Evolutionary conservation across 352 stramenopile genomes (phyloP).

Genomic region (Saprolegnia parasitica): DNA sequence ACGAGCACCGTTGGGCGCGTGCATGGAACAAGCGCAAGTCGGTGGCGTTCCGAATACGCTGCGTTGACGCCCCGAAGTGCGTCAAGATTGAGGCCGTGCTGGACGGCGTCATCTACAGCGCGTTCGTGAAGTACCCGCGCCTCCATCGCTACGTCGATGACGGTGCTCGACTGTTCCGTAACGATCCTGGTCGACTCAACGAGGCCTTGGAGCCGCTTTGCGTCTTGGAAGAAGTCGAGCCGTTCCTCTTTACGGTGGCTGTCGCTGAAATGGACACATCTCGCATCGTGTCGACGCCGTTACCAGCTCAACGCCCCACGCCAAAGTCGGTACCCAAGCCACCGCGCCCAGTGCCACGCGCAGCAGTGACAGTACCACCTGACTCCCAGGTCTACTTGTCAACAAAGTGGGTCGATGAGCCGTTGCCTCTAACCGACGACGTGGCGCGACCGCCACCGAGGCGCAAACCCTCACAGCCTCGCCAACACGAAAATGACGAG

Average conservation of each 20-base stretch:
- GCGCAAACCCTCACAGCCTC: too few relatives aligned
- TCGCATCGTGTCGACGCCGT: not conserved
- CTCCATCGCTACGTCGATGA: slow-evolving; percentile 21
- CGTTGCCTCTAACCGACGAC: not conserved
- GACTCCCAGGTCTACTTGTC: slow-evolving; percentile 1
- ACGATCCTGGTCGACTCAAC: slow-evolving; percentile 10
- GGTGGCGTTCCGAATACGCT: slow-evolving; percentile 29
- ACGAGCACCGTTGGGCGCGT: slow-evolving; percentile 5
- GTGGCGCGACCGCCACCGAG: too few relatives aligned
- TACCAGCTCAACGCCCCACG: not conserved
- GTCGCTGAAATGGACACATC: not conserved
- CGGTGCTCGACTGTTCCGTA: slow-evolving; percentile 9
- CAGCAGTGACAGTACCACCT: not conserved
- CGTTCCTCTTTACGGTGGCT: not conserved
- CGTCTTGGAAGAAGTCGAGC: not conserved
- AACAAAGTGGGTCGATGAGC: not conserved
- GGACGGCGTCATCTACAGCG: slow-evolving; percentile 8
- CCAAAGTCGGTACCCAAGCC: not conserved
- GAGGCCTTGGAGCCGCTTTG: slow-evolving; percentile 24
- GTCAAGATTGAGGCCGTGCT: slow-evolving; percentile 23
- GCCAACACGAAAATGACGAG: too few relatives aligned
- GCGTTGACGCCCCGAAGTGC: slow-evolving; percentile 19
- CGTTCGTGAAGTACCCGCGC: slow-evolving; percentile 23
- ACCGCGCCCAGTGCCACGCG: not conserved
- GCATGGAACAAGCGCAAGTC: slow-evolving; percentile 1